These are phyloP conservation scores for Verbascum thapsus DNA, from an alignment of 257 asterid species.

Conservation along the genomic window DNA sequence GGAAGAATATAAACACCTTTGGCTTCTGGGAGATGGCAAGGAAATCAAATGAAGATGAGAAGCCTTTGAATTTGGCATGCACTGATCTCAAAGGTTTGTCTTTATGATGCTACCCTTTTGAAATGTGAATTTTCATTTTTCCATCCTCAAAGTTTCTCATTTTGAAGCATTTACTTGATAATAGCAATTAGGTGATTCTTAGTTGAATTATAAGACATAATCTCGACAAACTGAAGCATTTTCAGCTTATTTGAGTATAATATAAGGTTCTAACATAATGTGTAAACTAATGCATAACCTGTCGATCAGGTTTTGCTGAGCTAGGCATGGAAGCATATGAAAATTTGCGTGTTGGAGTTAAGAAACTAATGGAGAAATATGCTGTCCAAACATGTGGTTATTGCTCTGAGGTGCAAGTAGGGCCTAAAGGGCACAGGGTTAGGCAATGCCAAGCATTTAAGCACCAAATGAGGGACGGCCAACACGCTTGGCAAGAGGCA, in stretches of 20 bases:
- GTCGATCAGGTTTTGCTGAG: constrained; percentile 48
- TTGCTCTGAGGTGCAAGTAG: constrained; percentile 77
- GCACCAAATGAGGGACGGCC: constrained; percentile 86
- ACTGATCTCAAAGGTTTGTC: constrained; percentile 50
- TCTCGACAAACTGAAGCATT: not conserved
- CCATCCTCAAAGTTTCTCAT: not conserved
- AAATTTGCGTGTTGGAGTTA: constrained; percentile 43
- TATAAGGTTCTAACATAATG: not conserved
- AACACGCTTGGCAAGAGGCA: constrained; percentile 84
- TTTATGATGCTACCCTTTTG: constrained; percentile 22
- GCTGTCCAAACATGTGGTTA: constrained; percentile 66
- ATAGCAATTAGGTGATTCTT: too few relatives aligned
- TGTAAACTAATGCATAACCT: not conserved
- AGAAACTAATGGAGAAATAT: constrained; percentile 51
- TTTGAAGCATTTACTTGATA: not conserved
- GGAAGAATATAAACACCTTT: constrained; percentile 35
- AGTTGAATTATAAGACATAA: not conserved
- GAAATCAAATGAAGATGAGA: constrained; percentile 25
- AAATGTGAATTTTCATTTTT: not conserved
- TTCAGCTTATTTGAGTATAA: not conserved
- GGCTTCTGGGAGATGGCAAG: constrained; percentile 48
- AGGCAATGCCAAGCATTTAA: constrained; percentile 80
- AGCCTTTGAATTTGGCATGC: constrained; percentile 30
- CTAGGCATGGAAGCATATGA: constrained; percentile 62
- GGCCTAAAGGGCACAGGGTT: constrained; percentile 76